phyloP scores from a whole-genome alignment of 2,329 filamentous ascomycete species.

The Trichoderma pleuroti region DNA sequence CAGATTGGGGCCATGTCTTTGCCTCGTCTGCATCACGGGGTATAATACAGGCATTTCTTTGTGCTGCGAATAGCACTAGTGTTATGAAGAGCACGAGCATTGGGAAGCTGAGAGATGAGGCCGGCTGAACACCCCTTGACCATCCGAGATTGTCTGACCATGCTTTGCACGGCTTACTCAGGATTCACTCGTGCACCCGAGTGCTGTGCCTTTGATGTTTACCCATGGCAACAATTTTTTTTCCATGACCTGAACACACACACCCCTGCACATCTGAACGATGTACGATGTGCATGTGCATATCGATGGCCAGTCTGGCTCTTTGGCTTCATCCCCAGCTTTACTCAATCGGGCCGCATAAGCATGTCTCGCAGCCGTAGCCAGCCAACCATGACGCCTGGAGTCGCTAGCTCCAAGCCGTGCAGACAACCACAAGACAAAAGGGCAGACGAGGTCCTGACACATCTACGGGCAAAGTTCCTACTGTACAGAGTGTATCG shows the following conservation, averaged over 20 bases:
- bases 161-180: neutral
- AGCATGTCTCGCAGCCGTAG: constrained; percentile 18
- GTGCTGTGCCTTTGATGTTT: neutral
- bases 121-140: neutral
- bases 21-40: neutral
- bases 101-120: neutral
- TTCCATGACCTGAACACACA: constrained; percentile 2
- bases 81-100: neutral
- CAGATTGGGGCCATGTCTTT: constrained; percentile 8
- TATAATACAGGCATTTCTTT: neutral
- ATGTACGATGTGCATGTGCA: neutral
- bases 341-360: constrained; percentile 13
- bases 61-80: neutral
- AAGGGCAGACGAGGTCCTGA: neutral
- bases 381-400: constrained; percentile 3
- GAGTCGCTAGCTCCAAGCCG: constrained; percentile 9
- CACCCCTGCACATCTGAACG: neutral
- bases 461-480: neutral
- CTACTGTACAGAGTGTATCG: neutral
- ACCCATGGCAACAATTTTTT: neutral
- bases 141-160: neutral
- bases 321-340: neutral
- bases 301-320: neutral
- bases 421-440: neutral
- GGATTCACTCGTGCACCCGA: neutral